Evolutionary conservation across 495 filamentous ascomycete species (phyloP).

Genomic region (Aspergillus steynii): DNA sequence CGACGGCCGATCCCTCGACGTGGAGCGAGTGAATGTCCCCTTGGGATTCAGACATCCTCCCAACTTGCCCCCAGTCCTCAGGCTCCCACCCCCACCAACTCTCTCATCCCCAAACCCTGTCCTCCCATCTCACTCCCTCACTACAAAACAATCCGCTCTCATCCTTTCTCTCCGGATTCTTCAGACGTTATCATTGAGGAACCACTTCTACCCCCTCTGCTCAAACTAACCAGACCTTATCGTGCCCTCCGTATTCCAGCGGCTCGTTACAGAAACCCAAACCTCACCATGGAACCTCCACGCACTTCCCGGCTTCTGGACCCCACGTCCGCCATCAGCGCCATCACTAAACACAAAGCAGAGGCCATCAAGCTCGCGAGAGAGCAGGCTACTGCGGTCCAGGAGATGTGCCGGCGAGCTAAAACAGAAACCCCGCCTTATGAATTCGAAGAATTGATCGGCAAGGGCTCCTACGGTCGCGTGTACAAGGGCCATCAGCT

Average conservation of each 20-base stretch:
- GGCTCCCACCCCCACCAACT: neutral
- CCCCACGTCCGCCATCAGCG: constrained; percentile 47
- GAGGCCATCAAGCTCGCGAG: constrained; percentile 51
- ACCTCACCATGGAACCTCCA: constrained; percentile 21
- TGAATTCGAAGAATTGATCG: constrained; percentile 84
- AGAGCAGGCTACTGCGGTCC: constrained; percentile 48
- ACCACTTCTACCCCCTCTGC: constrained; percentile 2
- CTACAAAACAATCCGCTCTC: neutral
- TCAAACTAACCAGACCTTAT: neutral
- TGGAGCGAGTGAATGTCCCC: constrained; percentile 4
- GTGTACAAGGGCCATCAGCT: constrained; percentile 78
- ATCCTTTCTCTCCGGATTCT: neutral
- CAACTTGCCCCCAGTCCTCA: neutral
- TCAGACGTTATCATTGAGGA: neutral
- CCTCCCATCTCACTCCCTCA: neutral
- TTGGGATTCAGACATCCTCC: neutral
- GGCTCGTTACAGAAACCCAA: neutral
- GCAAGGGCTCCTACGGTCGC: constrained; percentile 92
- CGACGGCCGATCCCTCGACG: neutral
- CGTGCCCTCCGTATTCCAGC: neutral
- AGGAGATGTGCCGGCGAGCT: constrained; percentile 50
- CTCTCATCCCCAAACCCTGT: neutral
- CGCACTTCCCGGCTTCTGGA: constrained; percentile 41
- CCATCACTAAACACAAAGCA: constrained; percentile 50
- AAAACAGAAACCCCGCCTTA: constrained; percentile 60